Evolutionary conservation across 306 rosid genomes (phyloP), one percentile per base, ranked within the genome.

Genomic region (Cicer judaicum): DNA sequence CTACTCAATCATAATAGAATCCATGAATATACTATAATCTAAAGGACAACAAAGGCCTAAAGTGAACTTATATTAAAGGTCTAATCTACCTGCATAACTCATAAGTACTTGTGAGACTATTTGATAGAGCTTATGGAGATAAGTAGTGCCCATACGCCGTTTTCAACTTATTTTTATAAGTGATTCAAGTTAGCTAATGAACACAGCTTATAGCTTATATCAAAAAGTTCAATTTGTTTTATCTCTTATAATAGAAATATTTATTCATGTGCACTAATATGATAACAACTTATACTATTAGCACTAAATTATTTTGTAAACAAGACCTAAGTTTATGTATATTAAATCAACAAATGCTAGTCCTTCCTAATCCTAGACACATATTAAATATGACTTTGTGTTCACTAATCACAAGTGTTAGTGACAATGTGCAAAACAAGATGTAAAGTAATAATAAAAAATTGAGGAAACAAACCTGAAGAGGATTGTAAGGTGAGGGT

Each of bases 401-500:
- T 21, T 56, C 63, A 56, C 39, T 53, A 16, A 2, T 50, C 0
- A 49, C 29, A 4, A 56, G 14, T 21, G 38, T 21, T 5, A 10
- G 15, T 29, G 36, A 29, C 4, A 56, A 56, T 56, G 14, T 24
- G 36, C 14, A 56, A 56, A 21, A 21, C 8, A 19, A 21, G 18
- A 29, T 29, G 39, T 10, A 10, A 21, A 19, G 38, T 57, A 4
- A 8, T 21, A 5, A 29, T 29, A 29, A 29, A 10, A 24, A 57
- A 59, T 7, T 36, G 2, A 60, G 10, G 8, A 36, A 36, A 34
- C 44, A 60, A 72, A 91, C 97, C 98, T 93, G 98, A 83, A 93
- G 98, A 85, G 92, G 6, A 84, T 91, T 93, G 91, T 93, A 93
- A 3, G 98, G 98, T 13, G 97, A 91, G 40, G 97, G 96, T 3